These are phyloP conservation scores for Colletotrichum tofieldiae DNA, from an alignment of 2,329 filamentous ascomycete species.

Conservation along the genomic window DNA sequence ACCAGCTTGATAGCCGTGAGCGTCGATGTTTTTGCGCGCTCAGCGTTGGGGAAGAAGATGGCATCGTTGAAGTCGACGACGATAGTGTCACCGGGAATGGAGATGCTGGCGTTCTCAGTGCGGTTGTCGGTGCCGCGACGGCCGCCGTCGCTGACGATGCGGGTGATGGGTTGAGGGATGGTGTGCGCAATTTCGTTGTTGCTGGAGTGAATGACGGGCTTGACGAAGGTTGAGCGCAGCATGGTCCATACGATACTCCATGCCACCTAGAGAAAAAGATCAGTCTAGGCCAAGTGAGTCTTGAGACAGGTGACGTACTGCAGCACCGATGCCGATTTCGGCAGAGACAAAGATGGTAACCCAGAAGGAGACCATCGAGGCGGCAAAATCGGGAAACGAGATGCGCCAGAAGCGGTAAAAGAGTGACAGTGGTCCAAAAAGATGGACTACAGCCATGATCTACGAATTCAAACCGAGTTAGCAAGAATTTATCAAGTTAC, in stretches of 20 bases:
- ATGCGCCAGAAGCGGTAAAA: conserved; percentile 78
- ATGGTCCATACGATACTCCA: conserved; percentile 77
- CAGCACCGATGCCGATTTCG: conserved; percentile 72
- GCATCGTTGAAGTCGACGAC: conserved; percentile 72
- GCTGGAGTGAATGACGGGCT: conserved; percentile 37
- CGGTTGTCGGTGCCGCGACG: conserved; percentile 50
- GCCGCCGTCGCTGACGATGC: conserved; percentile 48
- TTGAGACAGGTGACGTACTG: conserved; percentile 50
- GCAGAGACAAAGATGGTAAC: conserved; percentile 74
- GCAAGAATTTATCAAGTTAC: neutral
- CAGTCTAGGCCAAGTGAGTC: neutral
- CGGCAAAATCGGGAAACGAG: conserved; percentile 75
- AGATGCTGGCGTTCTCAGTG: conserved; percentile 40
- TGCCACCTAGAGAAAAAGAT: conserved; percentile 54
- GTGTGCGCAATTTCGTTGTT: conserved; percentile 16
- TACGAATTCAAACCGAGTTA: neutral
- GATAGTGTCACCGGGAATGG: conserved; percentile 64
- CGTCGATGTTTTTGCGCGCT: conserved; percentile 51
- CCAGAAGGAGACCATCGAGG: conserved; percentile 76
- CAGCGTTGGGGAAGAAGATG: conserved; percentile 75
- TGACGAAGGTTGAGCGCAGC: conserved; percentile 55
- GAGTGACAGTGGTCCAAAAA: conserved; percentile 51
- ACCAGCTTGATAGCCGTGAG: conserved; percentile 63
- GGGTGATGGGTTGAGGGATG: conserved; percentile 60
- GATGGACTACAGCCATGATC: conserved; percentile 40